These are phyloP conservation scores for Aegilops longissima DNA, from an alignment of 176 grass and related monocot species.

Conservation along the genomic window DNA sequence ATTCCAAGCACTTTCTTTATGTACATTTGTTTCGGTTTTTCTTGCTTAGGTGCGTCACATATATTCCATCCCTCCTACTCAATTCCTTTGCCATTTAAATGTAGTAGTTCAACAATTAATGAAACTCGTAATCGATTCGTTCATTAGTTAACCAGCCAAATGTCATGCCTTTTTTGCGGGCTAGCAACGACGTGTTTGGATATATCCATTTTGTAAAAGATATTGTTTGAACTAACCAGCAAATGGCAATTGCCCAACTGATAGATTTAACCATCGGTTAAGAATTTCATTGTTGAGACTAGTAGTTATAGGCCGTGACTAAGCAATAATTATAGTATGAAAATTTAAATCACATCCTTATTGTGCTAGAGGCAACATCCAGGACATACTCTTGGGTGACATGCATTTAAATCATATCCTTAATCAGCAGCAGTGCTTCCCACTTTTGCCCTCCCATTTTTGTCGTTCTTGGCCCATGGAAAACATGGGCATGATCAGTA, in stretches of 20 bases:
- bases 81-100: neutral
- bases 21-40: neutral
- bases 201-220: neutral
- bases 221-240: neutral
- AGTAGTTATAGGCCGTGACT: neutral
- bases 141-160: neutral
- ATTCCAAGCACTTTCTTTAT: neutral
- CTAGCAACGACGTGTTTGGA: no score
- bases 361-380: neutral
- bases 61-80: neutral
- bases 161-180: no score
- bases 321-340: neutral
- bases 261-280: neutral
- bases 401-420: neutral
- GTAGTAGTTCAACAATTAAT: neutral
- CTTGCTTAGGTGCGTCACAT: neutral
- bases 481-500: no score
- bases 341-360: neutral
- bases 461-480: no score
- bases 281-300: neutral
- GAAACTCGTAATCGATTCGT: neutral
- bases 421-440: no score
- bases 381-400: neutral
- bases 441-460: no score
- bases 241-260: neutral